Conservation (phyloP, 305 asterid genomes). For the Solanum aculeatissimum region DNA sequence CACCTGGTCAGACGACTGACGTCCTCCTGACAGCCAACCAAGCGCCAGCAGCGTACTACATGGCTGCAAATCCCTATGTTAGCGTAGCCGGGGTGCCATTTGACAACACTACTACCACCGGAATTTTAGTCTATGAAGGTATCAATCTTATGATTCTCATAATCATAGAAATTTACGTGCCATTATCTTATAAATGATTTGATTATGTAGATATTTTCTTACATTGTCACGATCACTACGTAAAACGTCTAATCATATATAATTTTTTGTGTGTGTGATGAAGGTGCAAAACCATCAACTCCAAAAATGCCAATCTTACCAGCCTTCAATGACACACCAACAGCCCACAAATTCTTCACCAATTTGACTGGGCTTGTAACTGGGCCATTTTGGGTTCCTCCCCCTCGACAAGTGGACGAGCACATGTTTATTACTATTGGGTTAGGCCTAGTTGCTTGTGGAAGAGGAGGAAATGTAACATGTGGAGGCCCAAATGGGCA, state of each 20-base stretch:
- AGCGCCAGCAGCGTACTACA: neutral
- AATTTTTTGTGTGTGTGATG: no score
- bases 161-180: neutral
- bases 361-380: neutral
- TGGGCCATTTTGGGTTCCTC: conserved; percentile 6
- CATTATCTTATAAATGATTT: neutral
- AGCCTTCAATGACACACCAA: neutral
- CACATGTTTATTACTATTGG: conserved; percentile 1
- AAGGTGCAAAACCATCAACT: neutral
- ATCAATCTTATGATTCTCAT: no score
- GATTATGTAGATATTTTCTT: neutral
- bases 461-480: neutral
- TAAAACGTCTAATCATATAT: neutral
- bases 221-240: neutral
- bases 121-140: neutral
- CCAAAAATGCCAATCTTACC: neutral
- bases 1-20: conserved; percentile 3
- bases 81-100: neutral
- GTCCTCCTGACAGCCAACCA: conserved; percentile 1
- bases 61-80: neutral
- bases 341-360: neutral
- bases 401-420: conserved; percentile 1
- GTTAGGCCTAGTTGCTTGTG: neutral
- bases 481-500: neutral
- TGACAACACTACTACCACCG: neutral